These are phyloP conservation scores for Gynochthodes officinalis DNA, from an alignment of 257 asterid genomes.

Conservation along the genomic window DNA sequence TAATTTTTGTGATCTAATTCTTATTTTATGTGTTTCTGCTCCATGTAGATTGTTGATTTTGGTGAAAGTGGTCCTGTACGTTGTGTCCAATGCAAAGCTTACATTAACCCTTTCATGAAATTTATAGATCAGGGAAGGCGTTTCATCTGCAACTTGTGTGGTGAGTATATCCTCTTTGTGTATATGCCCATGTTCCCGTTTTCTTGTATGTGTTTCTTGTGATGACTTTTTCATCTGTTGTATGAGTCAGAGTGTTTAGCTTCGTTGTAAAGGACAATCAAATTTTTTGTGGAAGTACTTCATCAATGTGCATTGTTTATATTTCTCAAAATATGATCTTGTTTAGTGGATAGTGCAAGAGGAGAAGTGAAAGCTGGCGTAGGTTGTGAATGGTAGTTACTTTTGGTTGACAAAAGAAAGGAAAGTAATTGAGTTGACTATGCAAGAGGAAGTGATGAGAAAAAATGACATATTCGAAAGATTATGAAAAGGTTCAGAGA, in stretches of 20 bases:
- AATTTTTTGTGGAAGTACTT: background rate
- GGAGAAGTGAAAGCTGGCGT: background rate
- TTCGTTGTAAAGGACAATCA: background rate
- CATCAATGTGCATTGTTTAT: background rate
- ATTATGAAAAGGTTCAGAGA: background rate
- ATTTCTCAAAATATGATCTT: background rate
- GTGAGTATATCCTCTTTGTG: slow-evolving; percentile 41
- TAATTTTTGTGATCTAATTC: slow-evolving; percentile 1
- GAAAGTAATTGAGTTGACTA: background rate
- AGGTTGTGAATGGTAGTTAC: background rate
- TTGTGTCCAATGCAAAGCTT: slow-evolving; percentile 98
- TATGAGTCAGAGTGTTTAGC: background rate
- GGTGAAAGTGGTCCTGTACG: slow-evolving; percentile 99
- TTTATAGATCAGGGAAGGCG: slow-evolving; percentile 95
- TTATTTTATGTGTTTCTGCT: background rate
- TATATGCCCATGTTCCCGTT: background rate
- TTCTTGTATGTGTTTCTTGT: background rate
- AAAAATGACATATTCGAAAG: background rate
- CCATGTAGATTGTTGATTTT: slow-evolving; percentile 84
- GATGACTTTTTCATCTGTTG: background rate
- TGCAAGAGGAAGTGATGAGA: background rate
- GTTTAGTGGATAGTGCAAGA: slow-evolving; percentile 1
- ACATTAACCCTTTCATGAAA: slow-evolving; percentile 94
- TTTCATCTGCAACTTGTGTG: slow-evolving; percentile 93
- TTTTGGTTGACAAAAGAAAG: background rate